These are phyloP conservation scores for Colletotrichum eleusines DNA, from an alignment of 2,329 filamentous ascomycete species.

Conservation along the genomic window DNA sequence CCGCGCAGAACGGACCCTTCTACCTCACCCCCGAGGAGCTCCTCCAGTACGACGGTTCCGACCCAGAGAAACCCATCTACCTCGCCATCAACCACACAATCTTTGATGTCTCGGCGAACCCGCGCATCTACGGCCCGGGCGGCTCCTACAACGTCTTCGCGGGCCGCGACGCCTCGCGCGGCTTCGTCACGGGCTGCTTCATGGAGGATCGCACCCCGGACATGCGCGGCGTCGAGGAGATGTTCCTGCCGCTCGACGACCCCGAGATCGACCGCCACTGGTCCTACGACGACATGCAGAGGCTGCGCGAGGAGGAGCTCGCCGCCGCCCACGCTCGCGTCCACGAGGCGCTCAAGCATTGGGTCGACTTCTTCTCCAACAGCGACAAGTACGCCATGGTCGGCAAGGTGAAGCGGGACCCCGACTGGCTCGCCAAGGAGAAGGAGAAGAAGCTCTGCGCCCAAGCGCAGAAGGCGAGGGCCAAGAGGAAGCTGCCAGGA, in stretches of 20 bases:
- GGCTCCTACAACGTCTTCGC: constrained; percentile 90
- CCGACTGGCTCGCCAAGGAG: constrained; percentile 71
- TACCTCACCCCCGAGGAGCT: constrained; percentile 83
- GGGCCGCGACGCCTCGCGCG: constrained; percentile 86
- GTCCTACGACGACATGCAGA: constrained; percentile 65
- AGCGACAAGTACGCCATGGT: constrained; percentile 86
- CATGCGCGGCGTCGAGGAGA: constrained; percentile 86
- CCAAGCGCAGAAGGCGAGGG: constrained; percentile 70
- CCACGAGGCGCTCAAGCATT: constrained; percentile 77
- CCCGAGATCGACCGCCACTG: constrained; percentile 71
- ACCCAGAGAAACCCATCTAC: constrained; percentile 83
- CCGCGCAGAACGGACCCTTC: constrained; percentile 66
- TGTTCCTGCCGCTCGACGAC: constrained; percentile 79
- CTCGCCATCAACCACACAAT: constrained; percentile 90
- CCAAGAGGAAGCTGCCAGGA: constrained; percentile 70
- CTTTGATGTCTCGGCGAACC: constrained; percentile 82
- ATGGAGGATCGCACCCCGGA: constrained; percentile 85
- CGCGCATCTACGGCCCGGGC: constrained; percentile 81
- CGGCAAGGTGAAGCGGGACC: constrained; percentile 76
- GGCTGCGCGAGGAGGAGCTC: constrained; percentile 71
- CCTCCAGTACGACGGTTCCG: constrained; percentile 79
- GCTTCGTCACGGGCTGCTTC: constrained; percentile 95
- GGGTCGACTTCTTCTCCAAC: constrained; percentile 85
- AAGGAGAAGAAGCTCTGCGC: constrained; percentile 76
- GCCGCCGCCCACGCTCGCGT: constrained; percentile 74